Conservation (phyloP, 1,139 yeast species). For the Hansenula sp. region DNA sequence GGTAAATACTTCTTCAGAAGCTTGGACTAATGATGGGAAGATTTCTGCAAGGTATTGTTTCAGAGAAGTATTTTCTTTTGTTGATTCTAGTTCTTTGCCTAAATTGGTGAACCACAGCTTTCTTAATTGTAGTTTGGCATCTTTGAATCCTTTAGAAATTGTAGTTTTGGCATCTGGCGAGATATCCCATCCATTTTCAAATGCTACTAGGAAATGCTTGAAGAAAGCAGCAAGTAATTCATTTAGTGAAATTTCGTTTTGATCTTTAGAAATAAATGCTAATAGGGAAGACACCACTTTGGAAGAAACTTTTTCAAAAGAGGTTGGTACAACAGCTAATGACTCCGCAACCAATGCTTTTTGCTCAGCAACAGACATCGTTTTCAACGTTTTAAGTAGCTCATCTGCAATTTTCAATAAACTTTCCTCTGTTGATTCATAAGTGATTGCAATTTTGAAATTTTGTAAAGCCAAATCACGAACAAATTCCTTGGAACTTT, state of each 20-base stretch:
- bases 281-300: slow-evolving; percentile 41
- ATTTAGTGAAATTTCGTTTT: slow-evolving; percentile 62
- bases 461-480: slow-evolving; percentile 50
- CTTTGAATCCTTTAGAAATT: slow-evolving; percentile 56
- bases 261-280: slow-evolving; percentile 63
- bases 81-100: slow-evolving; percentile 30
- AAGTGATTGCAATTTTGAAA: slow-evolving; percentile 26
- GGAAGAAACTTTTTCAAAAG: slow-evolving; percentile 26
- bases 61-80: slow-evolving; percentile 18
- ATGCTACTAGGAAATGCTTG: slow-evolving; percentile 31
- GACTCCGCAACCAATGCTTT: slow-evolving; percentile 46
- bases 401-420: slow-evolving; percentile 42
- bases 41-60: slow-evolving; percentile 21
- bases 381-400: slow-evolving; percentile 52
- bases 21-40: slow-evolving; percentile 29
- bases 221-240: slow-evolving; percentile 49
- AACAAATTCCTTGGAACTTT: slow-evolving; percentile 66
- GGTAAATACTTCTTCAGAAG: slow-evolving; percentile 37
- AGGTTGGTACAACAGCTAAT: slow-evolving; percentile 30
- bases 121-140: slow-evolving; percentile 59
- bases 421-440: slow-evolving; percentile 19
- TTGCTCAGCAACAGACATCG: slow-evolving; percentile 65
- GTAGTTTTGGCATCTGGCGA: slow-evolving; percentile 20
- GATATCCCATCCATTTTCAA: slow-evolving; percentile 7
- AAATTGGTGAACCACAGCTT: slow-evolving; percentile 65